Evolutionary conservation across 805 yeast species (phyloP), one percentile per base, ranked within the genome.

Genomic region (Zygoascus tannicola): DNA sequence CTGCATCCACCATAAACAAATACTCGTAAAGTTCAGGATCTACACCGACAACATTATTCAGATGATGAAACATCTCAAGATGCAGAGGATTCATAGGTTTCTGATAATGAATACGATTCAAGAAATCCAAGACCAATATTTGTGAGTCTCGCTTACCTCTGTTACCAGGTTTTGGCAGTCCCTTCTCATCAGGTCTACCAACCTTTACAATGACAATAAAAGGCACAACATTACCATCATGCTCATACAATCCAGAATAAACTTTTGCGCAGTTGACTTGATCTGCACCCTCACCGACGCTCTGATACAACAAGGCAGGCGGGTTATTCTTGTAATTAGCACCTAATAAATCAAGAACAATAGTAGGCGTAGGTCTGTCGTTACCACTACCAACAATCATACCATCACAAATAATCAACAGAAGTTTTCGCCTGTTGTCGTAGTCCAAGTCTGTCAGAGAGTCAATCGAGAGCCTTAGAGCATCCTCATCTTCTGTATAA

Each of bases 71-170:
- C 36, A 76, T 50, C 53, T 74, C 78, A 32, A 69, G 69, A 50
- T 76, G 81, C 40, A 76, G 66, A 15, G 75, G 75, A 20, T 74
- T 68, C 82, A 76, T 76, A 52, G 80, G 73, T 46, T 70, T 71
- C 50, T 73, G 75, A 55, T 73, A 73, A 60, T 75, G 78, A 14
- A 76, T 77, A 45, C 71, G 69, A 58, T 76, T 80, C 52, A 76
- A 64, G 60, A 74, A 76, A 35, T 74, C 70, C 78, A 76, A 73
- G 52, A 76, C 59, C 48, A 76, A 59, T 44, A 75, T 67, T 58
- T 76, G 82, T 18, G 81, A 74, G 55, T 76, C 82, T 55, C 82
- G 75, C 58, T 76, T 76, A 53, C 82, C 82, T 57, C 82, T 66
- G 58, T 76, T 76, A 44, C 82, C 82, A 4, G 81, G 81, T 46